Evolutionary conservation across 306 rosid species (phyloP).

Genomic region (Chamaecrista fasciculata): DNA sequence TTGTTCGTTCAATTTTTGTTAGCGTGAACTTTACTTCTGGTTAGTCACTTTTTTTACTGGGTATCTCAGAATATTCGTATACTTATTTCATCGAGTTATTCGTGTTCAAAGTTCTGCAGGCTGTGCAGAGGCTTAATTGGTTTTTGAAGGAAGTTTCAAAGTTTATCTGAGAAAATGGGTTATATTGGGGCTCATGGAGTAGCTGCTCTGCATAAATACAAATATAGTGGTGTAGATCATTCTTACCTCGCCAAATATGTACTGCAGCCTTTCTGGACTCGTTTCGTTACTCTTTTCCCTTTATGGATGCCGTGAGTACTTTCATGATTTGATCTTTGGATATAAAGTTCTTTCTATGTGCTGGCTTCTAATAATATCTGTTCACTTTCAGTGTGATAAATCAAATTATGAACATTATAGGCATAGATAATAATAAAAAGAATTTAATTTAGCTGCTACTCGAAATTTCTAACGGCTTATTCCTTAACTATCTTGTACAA

Average conservation of each 20-base stretch:
- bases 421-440: neutral
- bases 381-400: slow-evolving; percentile 11
- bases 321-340: slow-evolving; percentile 7
- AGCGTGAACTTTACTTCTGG: slow-evolving; percentile 12
- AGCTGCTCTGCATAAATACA: slow-evolving; percentile 73
- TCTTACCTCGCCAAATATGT: slow-evolving; percentile 83
- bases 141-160: slow-evolving; percentile 28
- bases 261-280: slow-evolving; percentile 88
- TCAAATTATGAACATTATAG: slow-evolving; percentile 18
- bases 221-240: slow-evolving; percentile 89
- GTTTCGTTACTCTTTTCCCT: slow-evolving; percentile 75
- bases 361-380: slow-evolving; percentile 9
- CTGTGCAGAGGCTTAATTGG: slow-evolving; percentile 37
- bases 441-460: no score
- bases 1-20: neutral
- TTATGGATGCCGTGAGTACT: slow-evolving; percentile 98
- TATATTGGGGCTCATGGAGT: slow-evolving; percentile 87
- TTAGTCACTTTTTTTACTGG: neutral
- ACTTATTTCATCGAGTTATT: slow-evolving; percentile 22
- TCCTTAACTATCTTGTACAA: neutral
- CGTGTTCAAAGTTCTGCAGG: slow-evolving; percentile 38
- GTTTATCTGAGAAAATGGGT: slow-evolving; percentile 56
- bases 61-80: slow-evolving; percentile 1
- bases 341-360: slow-evolving; percentile 9
- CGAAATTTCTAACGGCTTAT: neutral